Conservation (phyloP, 106 monocot genomes). For the Dendrobium chrysotoxum region DNA sequence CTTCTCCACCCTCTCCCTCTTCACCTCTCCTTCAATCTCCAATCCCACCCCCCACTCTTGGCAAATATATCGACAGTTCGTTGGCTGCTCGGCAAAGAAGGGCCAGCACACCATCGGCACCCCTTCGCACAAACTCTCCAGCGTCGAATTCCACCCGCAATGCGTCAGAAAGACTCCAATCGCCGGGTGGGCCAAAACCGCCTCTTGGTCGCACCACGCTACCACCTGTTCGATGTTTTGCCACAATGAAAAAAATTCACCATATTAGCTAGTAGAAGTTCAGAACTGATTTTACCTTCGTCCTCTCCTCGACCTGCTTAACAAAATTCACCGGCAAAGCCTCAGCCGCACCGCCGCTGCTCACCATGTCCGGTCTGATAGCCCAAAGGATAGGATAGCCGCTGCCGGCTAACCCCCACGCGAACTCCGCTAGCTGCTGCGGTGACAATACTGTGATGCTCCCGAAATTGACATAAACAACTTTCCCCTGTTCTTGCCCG, state of each 20-base stretch:
- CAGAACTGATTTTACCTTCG: background rate
- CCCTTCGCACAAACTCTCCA: constrained; percentile 39
- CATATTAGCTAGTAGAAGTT: background rate
- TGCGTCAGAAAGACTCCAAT: constrained; percentile 54
- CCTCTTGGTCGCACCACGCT: constrained; percentile 12
- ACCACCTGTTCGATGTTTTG: background rate
- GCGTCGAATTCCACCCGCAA: constrained; percentile 78
- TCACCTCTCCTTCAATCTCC: constrained; percentile 6
- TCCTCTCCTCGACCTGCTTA: background rate
- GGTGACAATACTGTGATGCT: background rate
- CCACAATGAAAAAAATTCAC: background rate
- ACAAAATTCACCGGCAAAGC: background rate
- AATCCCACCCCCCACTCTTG: constrained; percentile 5
- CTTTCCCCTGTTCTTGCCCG: background rate
- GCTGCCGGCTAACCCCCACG: background rate
- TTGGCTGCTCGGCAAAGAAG: constrained; percentile 43
- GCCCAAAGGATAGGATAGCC: constrained; percentile 12
- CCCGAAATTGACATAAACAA: constrained; percentile 1
- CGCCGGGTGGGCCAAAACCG: constrained; percentile 25
- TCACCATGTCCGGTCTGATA: constrained; percentile 16
- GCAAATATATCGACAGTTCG: constrained; percentile 34
- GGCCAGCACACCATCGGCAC: constrained; percentile 54
- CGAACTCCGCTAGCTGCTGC: constrained; percentile 1
- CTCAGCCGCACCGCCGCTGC: constrained; percentile 3
- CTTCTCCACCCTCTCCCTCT: constrained; percentile 7